Conservation (phyloP, 2,329 filamentous ascomycete species). For the Penicillium glabrum region DNA sequence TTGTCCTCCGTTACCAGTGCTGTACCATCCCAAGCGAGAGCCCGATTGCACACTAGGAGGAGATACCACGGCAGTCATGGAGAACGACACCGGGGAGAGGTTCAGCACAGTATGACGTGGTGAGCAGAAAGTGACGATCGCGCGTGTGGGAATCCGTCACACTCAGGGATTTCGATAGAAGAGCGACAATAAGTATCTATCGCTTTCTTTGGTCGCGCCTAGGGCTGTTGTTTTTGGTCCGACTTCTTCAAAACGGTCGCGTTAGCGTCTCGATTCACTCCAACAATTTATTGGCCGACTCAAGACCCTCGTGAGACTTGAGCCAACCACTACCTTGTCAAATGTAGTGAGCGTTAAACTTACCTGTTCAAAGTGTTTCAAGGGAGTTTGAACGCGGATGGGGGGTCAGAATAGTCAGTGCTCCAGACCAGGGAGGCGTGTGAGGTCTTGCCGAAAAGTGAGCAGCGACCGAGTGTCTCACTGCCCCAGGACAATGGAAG, state of each 20-base stretch:
- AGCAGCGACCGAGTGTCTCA: slow-evolving; percentile 30
- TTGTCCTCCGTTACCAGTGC: slow-evolving; percentile 55
- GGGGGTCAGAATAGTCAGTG: slow-evolving; percentile 21
- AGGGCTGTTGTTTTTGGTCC: slow-evolving; percentile 16
- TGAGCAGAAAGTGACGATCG: slow-evolving; percentile 11
- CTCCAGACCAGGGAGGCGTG: slow-evolving; percentile 31
- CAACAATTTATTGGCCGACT: slow-evolving; percentile 11
- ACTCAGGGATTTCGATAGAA: neutral
- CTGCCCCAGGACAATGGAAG: slow-evolving; percentile 22
- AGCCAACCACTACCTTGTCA: slow-evolving; percentile 1
- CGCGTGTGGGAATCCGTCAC: neutral
- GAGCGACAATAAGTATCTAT: neutral
- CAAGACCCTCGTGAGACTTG: neutral
- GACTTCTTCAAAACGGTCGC: slow-evolving; percentile 30
- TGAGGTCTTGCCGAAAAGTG: slow-evolving; percentile 28
- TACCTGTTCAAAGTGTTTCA: slow-evolving; percentile 12
- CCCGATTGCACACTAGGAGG: slow-evolving; percentile 63
- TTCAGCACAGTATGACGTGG: slow-evolving; percentile 12
- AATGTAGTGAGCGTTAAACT: neutral
- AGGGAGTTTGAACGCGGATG: slow-evolving; percentile 9
- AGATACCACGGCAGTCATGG: slow-evolving; percentile 68
- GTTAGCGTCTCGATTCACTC: slow-evolving; percentile 28
- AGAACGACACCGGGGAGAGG: slow-evolving; percentile 27
- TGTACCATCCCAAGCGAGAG: slow-evolving; percentile 62
- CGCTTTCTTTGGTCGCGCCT: slow-evolving; percentile 1